phyloP scores from a whole-genome alignment of 352 stramenopile genomes.

The Phytophthora cajani region DNA sequence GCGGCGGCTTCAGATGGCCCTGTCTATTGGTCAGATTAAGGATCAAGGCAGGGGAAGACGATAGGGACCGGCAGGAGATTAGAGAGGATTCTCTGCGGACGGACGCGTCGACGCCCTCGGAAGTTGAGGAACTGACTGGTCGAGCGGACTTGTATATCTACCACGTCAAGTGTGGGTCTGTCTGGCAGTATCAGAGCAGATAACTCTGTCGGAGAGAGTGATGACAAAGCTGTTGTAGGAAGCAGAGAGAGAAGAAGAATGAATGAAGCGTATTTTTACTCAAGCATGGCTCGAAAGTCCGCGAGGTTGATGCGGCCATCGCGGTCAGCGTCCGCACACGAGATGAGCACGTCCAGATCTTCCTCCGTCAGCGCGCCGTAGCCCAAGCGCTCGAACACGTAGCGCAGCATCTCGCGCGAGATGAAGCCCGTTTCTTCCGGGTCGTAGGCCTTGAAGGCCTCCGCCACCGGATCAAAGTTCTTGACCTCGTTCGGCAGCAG shows the following conservation, averaged over 20 bases:
- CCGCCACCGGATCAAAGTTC: conserved; percentile 89
- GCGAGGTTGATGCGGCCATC: conserved; percentile 81
- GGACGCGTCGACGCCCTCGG: not conserved
- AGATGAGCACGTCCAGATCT: conserved; percentile 83
- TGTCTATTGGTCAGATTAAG: not conserved
- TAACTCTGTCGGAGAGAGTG: not conserved
- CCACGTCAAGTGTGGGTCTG: not conserved
- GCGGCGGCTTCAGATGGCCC: not conserved
- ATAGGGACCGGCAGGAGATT: conserved; percentile 5
- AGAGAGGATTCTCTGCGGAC: conserved; percentile 12
- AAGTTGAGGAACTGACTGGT: not conserved
- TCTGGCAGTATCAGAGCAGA: not conserved
- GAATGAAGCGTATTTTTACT: conserved; percentile 43
- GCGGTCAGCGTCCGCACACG: conserved; percentile 85
- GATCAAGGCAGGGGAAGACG: not conserved
- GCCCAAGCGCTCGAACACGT: conserved; percentile 84
- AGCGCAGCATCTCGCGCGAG: conserved; percentile 79
- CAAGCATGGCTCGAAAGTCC: conserved; percentile 85
- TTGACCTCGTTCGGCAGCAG: conserved; percentile 90
- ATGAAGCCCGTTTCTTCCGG: conserved; percentile 87
- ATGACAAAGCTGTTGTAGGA: conserved; percentile 20
- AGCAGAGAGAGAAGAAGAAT: not conserved
- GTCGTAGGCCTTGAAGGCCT: conserved; percentile 92
- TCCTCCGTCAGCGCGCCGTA: conserved; percentile 86
- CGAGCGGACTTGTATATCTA: not conserved